Base-by-base conservation (phyloP, 2,329 filamentous ascomycete genomes). In the Rhynchosporium agropyri region DNA sequence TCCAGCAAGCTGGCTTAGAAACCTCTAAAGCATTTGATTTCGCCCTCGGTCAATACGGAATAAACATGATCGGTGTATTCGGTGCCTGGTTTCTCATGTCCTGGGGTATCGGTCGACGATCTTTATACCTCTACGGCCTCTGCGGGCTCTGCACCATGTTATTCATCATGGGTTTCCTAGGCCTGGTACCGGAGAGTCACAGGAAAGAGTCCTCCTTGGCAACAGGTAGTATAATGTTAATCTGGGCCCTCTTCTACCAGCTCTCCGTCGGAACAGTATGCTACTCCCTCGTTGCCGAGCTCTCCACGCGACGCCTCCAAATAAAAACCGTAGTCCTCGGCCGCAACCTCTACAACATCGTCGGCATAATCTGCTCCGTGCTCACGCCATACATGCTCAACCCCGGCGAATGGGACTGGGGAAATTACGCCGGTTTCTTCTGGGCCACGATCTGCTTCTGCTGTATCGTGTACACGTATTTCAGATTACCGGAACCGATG, bases 381-480 rank as follows among this genome's bases (percentile, higher is more conserved):
- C 77, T 97, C 46, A 96, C 91, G 0, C 92, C 92, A 0, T 96
- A 96, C 77, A 97, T 97, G 92, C 83, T 96, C 48, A 97, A 97
- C 77, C 91, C 92, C 0, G 83, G 81, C 0, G 89, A 86, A 0
- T 97, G 93, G 92, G 80, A 96, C 76, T 97, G 92, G 92, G 82
- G 85, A 65, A 95, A 95, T 77, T 95, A 84, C 71, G 85, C 92
- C 0, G 92, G 92, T 33, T 96, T 96, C 79, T 74, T 74, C 65
- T 75, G 72, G 96, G 96, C 80, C 92, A 92, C 90, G 77, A 84
- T 82, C 88, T 86, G 13, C 69, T 74, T 79, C 48, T 58, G 75
- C 5, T 78, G 79, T 53, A 71, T 79, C 2, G 90, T 88, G 0
- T 87, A 91, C 62, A 94, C 90, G 77, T 94, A 86, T 73, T 93